phyloP scores from a whole-genome alignment of 2,329 filamentous ascomycete species.

The Nannizzia gypsea region DNA sequence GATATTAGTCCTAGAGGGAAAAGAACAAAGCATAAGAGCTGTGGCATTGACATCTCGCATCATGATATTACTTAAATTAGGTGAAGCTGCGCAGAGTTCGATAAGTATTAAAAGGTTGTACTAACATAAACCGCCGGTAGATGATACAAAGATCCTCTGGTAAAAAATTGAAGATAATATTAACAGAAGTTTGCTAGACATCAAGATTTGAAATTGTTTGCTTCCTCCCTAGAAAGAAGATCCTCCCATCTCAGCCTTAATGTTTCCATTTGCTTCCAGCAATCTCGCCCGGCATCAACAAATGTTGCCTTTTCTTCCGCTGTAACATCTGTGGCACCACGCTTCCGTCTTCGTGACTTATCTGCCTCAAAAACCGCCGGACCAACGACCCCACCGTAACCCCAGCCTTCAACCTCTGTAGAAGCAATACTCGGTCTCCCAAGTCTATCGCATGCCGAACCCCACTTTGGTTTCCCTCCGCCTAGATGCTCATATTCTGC shows the following conservation, averaged over 20 bases:
- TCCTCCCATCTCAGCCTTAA: constrained; percentile 30
- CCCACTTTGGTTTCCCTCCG: constrained; percentile 65
- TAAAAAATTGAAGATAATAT: neutral
- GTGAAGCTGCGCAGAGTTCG: neutral
- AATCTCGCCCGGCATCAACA: constrained; percentile 31
- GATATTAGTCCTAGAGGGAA: too few species aligned
- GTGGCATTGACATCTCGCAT: too few species aligned
- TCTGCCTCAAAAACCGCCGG: constrained; percentile 42
- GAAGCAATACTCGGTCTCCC: constrained; percentile 54
- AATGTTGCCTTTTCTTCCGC: constrained; percentile 26
- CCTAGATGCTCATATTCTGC: constrained; percentile 45
- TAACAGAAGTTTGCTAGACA: neutral
- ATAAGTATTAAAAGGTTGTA: neutral
- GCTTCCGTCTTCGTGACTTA: constrained; percentile 46
- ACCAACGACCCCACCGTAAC: constrained; percentile 45
- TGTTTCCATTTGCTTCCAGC: constrained; percentile 35
- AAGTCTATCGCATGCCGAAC: constrained; percentile 52
- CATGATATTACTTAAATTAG: too few species aligned
- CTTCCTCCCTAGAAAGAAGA: constrained; percentile 27
- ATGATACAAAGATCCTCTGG: neutral
- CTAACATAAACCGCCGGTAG: neutral
- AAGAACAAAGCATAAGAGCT: too few species aligned
- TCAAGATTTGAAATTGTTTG: neutral
- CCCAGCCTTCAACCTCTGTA: constrained; percentile 83
- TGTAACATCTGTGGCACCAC: constrained; percentile 47